Percentiles rank a stretch among this genome's conserved stretches.
Evolutionary conservation across 2,329 filamentous ascomycete species (phyloP).

Genomic region (Fusarium nygamai): DNA sequence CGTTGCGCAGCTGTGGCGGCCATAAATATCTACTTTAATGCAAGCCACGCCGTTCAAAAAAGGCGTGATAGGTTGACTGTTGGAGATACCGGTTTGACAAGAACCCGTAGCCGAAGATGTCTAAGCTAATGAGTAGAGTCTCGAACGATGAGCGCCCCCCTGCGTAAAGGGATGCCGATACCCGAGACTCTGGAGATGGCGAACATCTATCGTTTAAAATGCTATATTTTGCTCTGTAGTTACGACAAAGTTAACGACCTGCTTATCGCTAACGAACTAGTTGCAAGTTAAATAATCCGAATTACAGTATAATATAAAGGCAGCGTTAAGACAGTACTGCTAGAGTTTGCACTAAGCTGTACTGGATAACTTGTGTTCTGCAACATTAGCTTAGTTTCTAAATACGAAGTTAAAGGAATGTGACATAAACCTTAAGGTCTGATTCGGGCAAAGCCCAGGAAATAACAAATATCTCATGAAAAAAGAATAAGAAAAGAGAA

Average conservation of each 20-base stretch:
- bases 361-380: accelerated
- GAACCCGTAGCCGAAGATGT: background rate
- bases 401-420: no score
- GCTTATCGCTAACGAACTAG: no score
- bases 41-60: background rate
- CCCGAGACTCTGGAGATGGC: accelerated
- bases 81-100: background rate
- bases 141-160: accelerated
- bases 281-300: no score
- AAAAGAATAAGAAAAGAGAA: no score
- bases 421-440: no score
- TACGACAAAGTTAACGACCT: no score
- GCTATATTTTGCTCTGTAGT: background rate
- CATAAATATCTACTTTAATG: background rate
- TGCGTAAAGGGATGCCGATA: accelerated
- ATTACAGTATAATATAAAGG: no score
- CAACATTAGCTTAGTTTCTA: no score
- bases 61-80: background rate
- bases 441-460: accelerated
- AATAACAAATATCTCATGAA: no score
- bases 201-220: background rate
- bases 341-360: no score
- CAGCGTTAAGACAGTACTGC: no score
- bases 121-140: background rate
- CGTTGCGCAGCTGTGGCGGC: background rate